phyloP scores from a whole-genome alignment of 2,329 filamentous ascomycete species.

The Pseudogymnoascus sp. region DNA sequence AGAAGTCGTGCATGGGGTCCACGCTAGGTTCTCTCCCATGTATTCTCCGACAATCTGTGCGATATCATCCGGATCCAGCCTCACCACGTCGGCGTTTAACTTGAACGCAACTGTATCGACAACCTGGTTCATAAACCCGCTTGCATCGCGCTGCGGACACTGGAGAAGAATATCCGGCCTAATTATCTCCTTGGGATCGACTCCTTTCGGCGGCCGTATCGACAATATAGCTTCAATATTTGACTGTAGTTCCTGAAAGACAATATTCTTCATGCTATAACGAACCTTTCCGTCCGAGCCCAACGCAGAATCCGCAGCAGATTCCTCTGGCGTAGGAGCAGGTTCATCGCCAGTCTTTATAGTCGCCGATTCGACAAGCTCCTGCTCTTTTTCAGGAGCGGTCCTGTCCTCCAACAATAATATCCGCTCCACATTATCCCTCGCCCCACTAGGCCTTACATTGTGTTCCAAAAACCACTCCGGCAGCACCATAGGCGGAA shows the following conservation, averaged over 20 bases:
- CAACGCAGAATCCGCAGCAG: not conserved
- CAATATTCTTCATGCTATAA: slow-evolving; percentile 1
- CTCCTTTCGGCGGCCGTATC: slow-evolving; percentile 33
- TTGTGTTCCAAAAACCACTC: slow-evolving; percentile 50
- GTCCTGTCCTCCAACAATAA: not conserved
- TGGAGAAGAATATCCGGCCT: slow-evolving; percentile 54
- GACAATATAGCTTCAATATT: not conserved
- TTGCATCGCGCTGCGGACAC: slow-evolving; percentile 51
- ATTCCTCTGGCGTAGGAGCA: not conserved
- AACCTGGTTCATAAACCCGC: slow-evolving; percentile 50
- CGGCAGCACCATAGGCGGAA: slow-evolving; percentile 51
- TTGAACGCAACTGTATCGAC: slow-evolving; percentile 57
- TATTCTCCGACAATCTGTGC: slow-evolving; percentile 65
- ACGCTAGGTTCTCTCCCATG: slow-evolving; percentile 53
- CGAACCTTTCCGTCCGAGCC: not conserved
- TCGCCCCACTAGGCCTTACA: slow-evolving; percentile 31
- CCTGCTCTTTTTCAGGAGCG: not conserved
- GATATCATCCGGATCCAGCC: slow-evolving; percentile 63
- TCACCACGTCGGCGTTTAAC: slow-evolving; percentile 60
- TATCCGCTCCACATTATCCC: slow-evolving; percentile 5
- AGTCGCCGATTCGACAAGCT: not conserved
- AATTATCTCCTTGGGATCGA: slow-evolving; percentile 35
- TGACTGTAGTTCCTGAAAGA: not conserved
- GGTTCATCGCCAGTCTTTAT: not conserved
- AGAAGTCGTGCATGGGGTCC: slow-evolving; percentile 43